Percentiles rank a stretch among this genome's conserved stretches.
Evolutionary conservation across 1,284 basidiomycete species (phyloP).

Genomic region (Rhodotorula sp.): DNA sequence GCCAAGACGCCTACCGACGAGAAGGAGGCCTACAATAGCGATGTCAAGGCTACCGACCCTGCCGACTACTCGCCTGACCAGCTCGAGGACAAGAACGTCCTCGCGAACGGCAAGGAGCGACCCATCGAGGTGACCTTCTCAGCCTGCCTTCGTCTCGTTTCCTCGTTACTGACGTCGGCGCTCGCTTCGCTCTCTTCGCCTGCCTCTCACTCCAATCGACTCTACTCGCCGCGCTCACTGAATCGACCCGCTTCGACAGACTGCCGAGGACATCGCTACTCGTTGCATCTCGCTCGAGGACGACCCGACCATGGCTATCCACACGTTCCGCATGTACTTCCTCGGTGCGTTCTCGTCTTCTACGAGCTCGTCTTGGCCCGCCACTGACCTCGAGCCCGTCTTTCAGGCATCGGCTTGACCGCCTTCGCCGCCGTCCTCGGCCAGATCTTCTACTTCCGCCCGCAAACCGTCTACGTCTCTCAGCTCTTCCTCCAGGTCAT

Average conservation of each 20-base stretch:
- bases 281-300: constrained; percentile 41
- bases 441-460: constrained; percentile 40
- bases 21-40: constrained; percentile 7
- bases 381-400: background rate
- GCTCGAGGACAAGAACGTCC: constrained; percentile 19
- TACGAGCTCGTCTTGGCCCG: background rate
- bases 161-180: background rate
- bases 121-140: constrained; percentile 32
- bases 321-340: constrained; percentile 37
- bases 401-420: constrained; percentile 26
- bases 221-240: too few species aligned
- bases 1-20: constrained; percentile 18
- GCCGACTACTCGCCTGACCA: constrained; percentile 6
- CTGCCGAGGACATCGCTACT: constrained; percentile 38
- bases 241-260: background rate
- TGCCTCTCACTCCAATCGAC: background rate
- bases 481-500: constrained; percentile 42
- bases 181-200: background rate
- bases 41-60: background rate
- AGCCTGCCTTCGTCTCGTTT: too few species aligned
- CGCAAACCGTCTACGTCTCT: constrained; percentile 41
- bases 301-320: constrained; percentile 32
- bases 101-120: constrained; percentile 40
- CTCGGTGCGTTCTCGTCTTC: constrained; percentile 9
- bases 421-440: constrained; percentile 41